Percentiles rank a stretch among this genome's conserved stretches.
phyloP scores from a whole-genome alignment of 192 early-diverging fungal genomes.

The Geranomyces variabilis region DNA sequence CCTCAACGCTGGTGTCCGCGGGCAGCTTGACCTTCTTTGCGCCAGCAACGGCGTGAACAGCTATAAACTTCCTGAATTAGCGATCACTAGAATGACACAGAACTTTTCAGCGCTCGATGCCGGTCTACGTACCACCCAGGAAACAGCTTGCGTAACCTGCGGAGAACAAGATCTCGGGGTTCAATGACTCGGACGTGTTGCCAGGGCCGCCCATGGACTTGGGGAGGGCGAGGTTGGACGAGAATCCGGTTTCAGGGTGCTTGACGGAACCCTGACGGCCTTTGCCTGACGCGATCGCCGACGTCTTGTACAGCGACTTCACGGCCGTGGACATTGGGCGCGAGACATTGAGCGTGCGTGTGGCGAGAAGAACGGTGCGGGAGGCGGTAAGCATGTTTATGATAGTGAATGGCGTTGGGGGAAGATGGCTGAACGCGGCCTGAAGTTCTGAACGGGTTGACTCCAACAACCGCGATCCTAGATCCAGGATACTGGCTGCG shows the following conservation, averaged over 20 bases:
- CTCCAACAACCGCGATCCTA: too few species aligned
- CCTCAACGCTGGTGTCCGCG: constrained; percentile 34
- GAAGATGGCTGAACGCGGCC: not conserved
- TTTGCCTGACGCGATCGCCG: constrained; percentile 11
- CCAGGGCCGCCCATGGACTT: constrained; percentile 19
- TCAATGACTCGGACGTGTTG: constrained; percentile 1
- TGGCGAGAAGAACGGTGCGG: not conserved
- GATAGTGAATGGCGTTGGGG: not conserved
- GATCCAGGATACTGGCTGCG: too few species aligned
- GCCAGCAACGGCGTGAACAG: constrained; percentile 41
- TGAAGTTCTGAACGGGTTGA: too few species aligned
- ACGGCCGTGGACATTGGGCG: constrained; percentile 4
- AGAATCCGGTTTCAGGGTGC: not conserved
- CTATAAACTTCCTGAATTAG: too few species aligned
- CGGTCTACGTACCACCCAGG: constrained; percentile 31
- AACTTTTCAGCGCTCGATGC: too few species aligned
- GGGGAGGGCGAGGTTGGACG: not conserved
- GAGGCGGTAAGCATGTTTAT: not conserved
- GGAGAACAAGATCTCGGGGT: constrained; percentile 39
- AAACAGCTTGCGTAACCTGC: constrained; percentile 51
- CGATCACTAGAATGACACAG: too few species aligned
- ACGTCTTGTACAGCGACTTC: constrained; percentile 12
- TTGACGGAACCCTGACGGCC: constrained; percentile 3
- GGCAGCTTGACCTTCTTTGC: constrained; percentile 36
- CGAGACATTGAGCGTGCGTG: not conserved